Percentiles rank a stretch among this genome's conserved stretches.
Conservation (phyloP, 2,329 filamentous ascomycete genomes). For the Aspergillus clavatus region DNA sequence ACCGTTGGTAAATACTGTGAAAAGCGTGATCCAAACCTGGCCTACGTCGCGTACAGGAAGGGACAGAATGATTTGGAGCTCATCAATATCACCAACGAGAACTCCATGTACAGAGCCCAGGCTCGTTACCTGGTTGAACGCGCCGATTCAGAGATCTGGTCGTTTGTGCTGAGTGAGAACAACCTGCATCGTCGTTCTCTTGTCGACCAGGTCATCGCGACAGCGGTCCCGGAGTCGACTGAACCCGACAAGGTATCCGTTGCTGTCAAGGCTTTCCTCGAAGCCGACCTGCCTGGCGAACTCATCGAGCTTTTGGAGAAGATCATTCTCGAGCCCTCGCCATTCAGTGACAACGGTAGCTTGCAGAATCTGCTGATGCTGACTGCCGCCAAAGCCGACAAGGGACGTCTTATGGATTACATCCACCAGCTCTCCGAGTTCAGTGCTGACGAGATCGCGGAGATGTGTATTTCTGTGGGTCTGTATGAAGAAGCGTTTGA, state of each 20-base stretch:
- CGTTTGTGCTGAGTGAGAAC: slow-evolving; percentile 89
- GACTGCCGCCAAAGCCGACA: slow-evolving; percentile 94
- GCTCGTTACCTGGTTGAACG: slow-evolving; percentile 90
- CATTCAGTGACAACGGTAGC: slow-evolving; percentile 95
- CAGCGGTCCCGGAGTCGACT: slow-evolving; percentile 84
- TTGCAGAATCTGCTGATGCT: slow-evolving; percentile 95
- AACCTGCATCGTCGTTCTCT: slow-evolving; percentile 92
- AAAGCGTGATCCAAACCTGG: slow-evolving; percentile 94
- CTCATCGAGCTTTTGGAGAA: slow-evolving; percentile 97
- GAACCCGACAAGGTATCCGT: slow-evolving; percentile 94
- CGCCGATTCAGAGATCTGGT: slow-evolving; percentile 85
- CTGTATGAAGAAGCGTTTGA: slow-evolving; percentile 96
- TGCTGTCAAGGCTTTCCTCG: slow-evolving; percentile 88
- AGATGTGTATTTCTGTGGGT: slow-evolving; percentile 89
- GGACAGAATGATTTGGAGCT: slow-evolving; percentile 96
- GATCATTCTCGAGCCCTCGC: slow-evolving; percentile 98
- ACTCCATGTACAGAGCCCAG: slow-evolving; percentile 99
- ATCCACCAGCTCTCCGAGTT: slow-evolving; percentile 88
- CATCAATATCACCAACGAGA: slow-evolving; percentile 97
- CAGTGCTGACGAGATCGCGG: slow-evolving; percentile 85
- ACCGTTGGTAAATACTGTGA: slow-evolving; percentile 96
- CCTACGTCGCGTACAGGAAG: slow-evolving; percentile 92
- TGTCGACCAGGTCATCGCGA: slow-evolving; percentile 93
- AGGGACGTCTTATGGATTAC: slow-evolving; percentile 90
- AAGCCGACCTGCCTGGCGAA: slow-evolving; percentile 84